phyloP scores from a whole-genome alignment of 257 asterid genomes.

The Henckelia pumila region DNA sequence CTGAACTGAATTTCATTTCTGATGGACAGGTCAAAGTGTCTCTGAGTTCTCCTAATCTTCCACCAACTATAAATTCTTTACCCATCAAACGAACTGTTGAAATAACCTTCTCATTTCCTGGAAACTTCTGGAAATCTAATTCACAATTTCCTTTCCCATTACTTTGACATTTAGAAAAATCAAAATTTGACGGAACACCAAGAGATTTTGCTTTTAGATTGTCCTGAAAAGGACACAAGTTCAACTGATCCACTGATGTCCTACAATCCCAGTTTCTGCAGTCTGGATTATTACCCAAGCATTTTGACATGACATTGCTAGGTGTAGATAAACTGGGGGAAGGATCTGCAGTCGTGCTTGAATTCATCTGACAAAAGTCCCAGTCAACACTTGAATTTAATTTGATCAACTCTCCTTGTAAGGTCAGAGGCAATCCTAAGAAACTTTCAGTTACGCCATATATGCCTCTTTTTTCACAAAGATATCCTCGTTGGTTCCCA shows the following conservation, averaged over 20 bases:
- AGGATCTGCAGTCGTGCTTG: slow-evolving; percentile 27
- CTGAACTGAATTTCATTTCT: slow-evolving; percentile 30
- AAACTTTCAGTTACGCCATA: slow-evolving; percentile 30
- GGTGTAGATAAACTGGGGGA: slow-evolving; percentile 32
- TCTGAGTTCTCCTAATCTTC: slow-evolving; percentile 36
- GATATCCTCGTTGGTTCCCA: slow-evolving; percentile 29
- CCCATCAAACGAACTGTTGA: slow-evolving; percentile 84
- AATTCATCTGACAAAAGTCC: slow-evolving; percentile 33
- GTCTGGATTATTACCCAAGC: slow-evolving; percentile 28
- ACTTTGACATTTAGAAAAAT: slow-evolving; percentile 31
- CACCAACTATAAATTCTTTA: slow-evolving; percentile 52
- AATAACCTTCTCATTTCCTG: slow-evolving; percentile 34
- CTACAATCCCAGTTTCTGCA: slow-evolving; percentile 29
- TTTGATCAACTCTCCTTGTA: slow-evolving; percentile 60
- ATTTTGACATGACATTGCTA: slow-evolving; percentile 15
- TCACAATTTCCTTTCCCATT: slow-evolving; percentile 26
- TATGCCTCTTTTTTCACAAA: slow-evolving; percentile 29
- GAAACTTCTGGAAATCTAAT: slow-evolving; percentile 29
- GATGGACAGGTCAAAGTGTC: slow-evolving; percentile 35
- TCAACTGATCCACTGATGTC: slow-evolving; percentile 31
- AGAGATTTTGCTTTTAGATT: slow-evolving; percentile 31
- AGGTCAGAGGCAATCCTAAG: slow-evolving; percentile 70
- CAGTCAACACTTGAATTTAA: slow-evolving; percentile 36
- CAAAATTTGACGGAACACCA: slow-evolving; percentile 40
- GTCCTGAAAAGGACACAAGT: slow-evolving; percentile 33